phyloP scores from a whole-genome alignment of 1,139 yeast species.

The Pichia sorboxylosa region DNA sequence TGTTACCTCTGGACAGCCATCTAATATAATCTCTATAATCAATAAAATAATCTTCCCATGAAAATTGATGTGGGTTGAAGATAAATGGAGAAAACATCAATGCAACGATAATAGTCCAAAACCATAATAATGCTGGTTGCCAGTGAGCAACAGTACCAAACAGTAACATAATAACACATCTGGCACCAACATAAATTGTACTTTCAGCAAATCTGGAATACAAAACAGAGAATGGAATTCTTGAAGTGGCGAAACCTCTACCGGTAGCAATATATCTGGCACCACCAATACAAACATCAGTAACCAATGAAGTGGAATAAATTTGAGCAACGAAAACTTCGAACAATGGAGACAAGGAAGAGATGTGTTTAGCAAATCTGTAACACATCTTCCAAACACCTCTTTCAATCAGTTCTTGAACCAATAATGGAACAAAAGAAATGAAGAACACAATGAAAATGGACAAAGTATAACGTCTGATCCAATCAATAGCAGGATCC shows the following conservation, averaged over 20 bases:
- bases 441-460: constrained; percentile 98
- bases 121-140: constrained; percentile 97
- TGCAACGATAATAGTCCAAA: constrained; percentile 92
- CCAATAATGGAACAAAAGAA: constrained; percentile 89
- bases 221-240: constrained; percentile 92
- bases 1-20: constrained; percentile 98
- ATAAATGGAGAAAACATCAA: constrained; percentile 88
- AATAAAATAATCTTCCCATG: constrained; percentile 97
- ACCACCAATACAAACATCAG: constrained; percentile 96
- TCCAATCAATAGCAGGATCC: constrained; percentile 88
- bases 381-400: constrained; percentile 93
- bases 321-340: constrained; percentile 98
- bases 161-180: constrained; percentile 76
- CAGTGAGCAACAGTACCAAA: constrained; percentile 90
- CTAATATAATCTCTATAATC: constrained; percentile 97
- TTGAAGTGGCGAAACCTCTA: constrained; percentile 98
- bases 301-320: constrained; percentile 79
- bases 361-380: constrained; percentile 81
- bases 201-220: constrained; percentile 96
- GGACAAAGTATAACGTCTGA: constrained; percentile 92
- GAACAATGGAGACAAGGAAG: constrained; percentile 88
- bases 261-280: constrained; percentile 99
- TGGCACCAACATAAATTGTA: constrained; percentile 92
- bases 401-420: constrained; percentile 94
- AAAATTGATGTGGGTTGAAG: constrained; percentile 97